Conservation (phyloP, 2,329 filamentous ascomycete genomes). For the Aspergillus latus region DNA sequence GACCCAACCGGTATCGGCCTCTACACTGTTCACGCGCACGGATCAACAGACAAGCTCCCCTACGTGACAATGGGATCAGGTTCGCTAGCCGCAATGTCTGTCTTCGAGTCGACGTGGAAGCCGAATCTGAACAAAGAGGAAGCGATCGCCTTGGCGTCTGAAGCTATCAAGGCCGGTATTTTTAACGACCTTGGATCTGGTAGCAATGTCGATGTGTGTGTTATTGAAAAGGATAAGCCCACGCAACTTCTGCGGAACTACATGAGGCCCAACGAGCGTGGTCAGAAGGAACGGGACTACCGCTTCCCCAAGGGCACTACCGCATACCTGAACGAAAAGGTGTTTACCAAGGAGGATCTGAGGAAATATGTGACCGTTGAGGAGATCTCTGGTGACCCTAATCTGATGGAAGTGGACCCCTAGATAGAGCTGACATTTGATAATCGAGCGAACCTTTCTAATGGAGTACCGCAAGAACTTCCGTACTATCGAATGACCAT, state of each 20-base stretch:
- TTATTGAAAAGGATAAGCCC: conserved; percentile 95
- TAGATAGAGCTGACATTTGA: conserved; percentile 21
- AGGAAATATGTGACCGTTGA: conserved; percentile 91
- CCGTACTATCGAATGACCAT: background rate
- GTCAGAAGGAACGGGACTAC: conserved; percentile 90
- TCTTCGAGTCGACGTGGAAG: conserved; percentile 97
- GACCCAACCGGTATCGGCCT: conserved; percentile 93
- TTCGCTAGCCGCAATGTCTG: conserved; percentile 92
- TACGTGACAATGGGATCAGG: conserved; percentile 99
- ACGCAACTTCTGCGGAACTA: conserved; percentile 83
- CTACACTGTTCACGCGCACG: conserved; percentile 98
- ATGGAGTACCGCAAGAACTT: background rate
- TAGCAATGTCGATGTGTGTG: conserved; percentile 93
- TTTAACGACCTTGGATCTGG: conserved; percentile 98
- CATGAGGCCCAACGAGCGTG: conserved; percentile 88
- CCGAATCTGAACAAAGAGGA: conserved; percentile 71
- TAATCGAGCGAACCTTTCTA: background rate
- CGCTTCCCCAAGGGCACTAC: conserved; percentile 89
- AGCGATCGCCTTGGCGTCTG: conserved; percentile 76
- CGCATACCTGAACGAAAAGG: conserved; percentile 90
- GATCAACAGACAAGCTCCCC: conserved; percentile 95
- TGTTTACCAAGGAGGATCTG: conserved; percentile 91
- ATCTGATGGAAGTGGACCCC: conserved; percentile 65
- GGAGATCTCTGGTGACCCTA: conserved; percentile 71
- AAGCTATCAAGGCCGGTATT: conserved; percentile 94